Evolutionary conservation across 2,329 filamentous ascomycete genomes (phyloP), one percentile per base, ranked within the genome.

Genomic region (Plectosphaerella cucumerina): DNA sequence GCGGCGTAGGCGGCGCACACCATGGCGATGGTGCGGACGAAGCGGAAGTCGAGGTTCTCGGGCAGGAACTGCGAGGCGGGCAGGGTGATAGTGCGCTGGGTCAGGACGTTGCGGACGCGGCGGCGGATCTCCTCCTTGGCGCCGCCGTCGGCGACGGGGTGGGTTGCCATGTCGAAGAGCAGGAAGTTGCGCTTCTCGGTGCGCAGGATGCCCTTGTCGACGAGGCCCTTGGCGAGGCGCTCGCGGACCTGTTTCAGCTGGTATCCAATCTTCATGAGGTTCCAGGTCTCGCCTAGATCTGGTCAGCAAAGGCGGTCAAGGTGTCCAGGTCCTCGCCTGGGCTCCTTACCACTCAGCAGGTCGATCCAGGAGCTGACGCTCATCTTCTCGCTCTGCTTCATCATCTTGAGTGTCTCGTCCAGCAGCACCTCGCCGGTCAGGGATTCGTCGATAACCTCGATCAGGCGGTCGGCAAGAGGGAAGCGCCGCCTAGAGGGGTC

Each of bases 371-470:
- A 90, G 77, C 90, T 94, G 60, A 99, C 94, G 72, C 94, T 97
- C 94, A 99, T 97, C 81, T 96, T 97, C 78, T 99, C 94, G 72
- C 91, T 97, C 61, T 89, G 86, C 80, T 99, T 99, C 93, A 99
- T 99, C 92, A 99, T 96, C 79, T 99, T 99, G 65, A 99, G 77
- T 53, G 94, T 90, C 77, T 99, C 94, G 72, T 99, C 94, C 65
- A 99, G 82, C 63, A 99, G 81, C 58, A 97, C 94, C 75, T 99
- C 94, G 61, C 94, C 94, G 6, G 94, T 99, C 66, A 97, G 80
- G 53, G 91, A 93, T 67, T 97, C 93, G 71, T 99, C 94, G 65
- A 97, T 85, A 58, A 99, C 94, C 74, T 99, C 94, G 70, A 99
- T 97, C 61, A 94, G 79, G 60, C 94, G 84, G 73, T 99, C 94